These are phyloP conservation scores for Breynia disticha DNA, from an alignment of 441 rosid genomes.

Conservation along the genomic window DNA sequence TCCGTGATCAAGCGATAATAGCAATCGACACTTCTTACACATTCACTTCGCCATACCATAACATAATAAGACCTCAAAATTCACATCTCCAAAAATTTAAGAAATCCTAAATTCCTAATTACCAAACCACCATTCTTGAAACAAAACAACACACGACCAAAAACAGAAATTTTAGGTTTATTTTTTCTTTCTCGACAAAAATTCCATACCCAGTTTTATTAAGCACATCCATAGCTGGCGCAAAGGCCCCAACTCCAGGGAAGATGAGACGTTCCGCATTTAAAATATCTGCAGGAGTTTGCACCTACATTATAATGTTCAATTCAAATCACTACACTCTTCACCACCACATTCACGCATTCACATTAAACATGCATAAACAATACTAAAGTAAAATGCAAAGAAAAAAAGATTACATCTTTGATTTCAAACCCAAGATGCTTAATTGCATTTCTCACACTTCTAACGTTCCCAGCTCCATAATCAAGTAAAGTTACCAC, in stretches of 20 bases:
- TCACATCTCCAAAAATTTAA: background rate
- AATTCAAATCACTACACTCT: background rate
- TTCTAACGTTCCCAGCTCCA: constrained; percentile 94
- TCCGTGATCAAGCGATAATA: background rate
- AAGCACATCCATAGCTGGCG: constrained; percentile 86
- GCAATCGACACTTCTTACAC: background rate
- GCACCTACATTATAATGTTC: constrained; percentile 42
- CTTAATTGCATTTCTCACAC: constrained; percentile 79
- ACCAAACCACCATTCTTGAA: background rate
- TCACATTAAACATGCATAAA: background rate
- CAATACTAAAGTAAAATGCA: background rate
- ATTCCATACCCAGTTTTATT: constrained; percentile 51
- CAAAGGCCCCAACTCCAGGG: constrained; percentile 96
- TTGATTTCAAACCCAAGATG: constrained; percentile 66
- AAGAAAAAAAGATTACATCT: constrained; percentile 37
- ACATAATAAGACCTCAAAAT: background rate
- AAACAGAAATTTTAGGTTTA: background rate
- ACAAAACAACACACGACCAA: background rate
- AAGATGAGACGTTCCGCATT: constrained; percentile 75
- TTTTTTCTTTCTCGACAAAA: background rate
- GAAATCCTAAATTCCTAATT: too few relatives aligned
- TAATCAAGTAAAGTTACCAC: constrained; percentile 88
- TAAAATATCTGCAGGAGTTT: constrained; percentile 67
- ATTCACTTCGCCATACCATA: background rate
- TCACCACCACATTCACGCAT: background rate